These are phyloP conservation scores for Kwoniella heveanensis DNA, from an alignment of 768 basidiomycete genomes.

Conservation along the genomic window DNA sequence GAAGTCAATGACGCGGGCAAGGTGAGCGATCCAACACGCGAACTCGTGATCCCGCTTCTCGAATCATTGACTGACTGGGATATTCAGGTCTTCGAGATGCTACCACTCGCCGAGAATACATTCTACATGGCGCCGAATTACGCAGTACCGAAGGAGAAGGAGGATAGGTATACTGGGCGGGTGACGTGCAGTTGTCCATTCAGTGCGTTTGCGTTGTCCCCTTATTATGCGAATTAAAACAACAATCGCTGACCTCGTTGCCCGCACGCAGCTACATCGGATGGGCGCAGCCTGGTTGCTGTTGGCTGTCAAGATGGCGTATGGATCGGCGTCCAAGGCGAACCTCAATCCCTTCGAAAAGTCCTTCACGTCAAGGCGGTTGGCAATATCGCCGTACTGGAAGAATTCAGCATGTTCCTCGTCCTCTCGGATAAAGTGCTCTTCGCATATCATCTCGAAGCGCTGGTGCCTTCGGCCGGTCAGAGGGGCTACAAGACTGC, in stretches of 20 bases:
- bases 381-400: conserved; percentile 91
- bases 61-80: neutral
- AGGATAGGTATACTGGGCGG: conserved; percentile 62
- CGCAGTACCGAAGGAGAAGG: conserved; percentile 59
- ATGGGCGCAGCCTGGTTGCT: conserved; percentile 82
- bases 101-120: conserved; percentile 83
- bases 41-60: too few species aligned
- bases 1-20: conserved; percentile 91
- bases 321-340: conserved; percentile 89
- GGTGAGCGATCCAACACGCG: too few species aligned
- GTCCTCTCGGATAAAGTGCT: conserved; percentile 91
- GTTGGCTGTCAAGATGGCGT: conserved; percentile 95
- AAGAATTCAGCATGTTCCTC: conserved; percentile 94
- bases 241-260: neutral
- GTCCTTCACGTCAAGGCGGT: conserved; percentile 92
- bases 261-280: conserved; percentile 66
- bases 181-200: conserved; percentile 96
- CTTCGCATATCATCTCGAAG: conserved; percentile 94
- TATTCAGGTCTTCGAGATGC: conserved; percentile 76
- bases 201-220: conserved; percentile 59
- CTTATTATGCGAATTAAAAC: neutral
- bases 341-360: conserved; percentile 84
- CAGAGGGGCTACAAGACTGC: conserved; percentile 63
- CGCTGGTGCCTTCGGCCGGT: conserved; percentile 83
- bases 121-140: conserved; percentile 74